Conservation (phyloP, 805 yeast species). For the Gaillardinia entomophila region DNA sequence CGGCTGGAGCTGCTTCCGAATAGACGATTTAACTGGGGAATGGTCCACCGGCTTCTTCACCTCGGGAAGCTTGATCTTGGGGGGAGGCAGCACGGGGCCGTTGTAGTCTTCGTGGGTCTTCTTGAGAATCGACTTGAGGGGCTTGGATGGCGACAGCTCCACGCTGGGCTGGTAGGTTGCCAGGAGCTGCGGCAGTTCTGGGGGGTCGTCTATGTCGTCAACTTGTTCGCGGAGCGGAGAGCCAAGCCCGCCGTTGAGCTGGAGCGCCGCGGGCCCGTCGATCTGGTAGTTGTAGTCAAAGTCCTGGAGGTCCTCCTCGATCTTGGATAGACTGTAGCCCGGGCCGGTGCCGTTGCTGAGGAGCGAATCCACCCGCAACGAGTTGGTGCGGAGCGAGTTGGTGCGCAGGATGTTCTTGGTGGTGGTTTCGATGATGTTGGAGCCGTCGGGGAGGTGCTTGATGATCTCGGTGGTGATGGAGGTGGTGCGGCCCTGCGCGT, state of each 20-base stretch:
- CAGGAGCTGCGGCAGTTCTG: neutral
- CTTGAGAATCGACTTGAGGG: slow-evolving; percentile 33
- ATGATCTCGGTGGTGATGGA: slow-evolving; percentile 52
- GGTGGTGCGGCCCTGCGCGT: slow-evolving; percentile 45
- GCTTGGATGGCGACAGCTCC: slow-evolving; percentile 14
- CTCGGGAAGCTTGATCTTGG: slow-evolving; percentile 5
- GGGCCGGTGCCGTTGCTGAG: slow-evolving; percentile 5
- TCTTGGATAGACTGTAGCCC: slow-evolving; percentile 25
- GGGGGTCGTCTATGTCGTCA: neutral
- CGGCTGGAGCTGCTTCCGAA: slow-evolving; percentile 1
- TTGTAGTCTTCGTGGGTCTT: slow-evolving; percentile 4
- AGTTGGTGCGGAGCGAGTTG: slow-evolving; percentile 22
- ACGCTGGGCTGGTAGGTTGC: neutral
- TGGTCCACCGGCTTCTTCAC: neutral
- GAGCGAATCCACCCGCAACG: slow-evolving; percentile 13
- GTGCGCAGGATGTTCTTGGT: slow-evolving; percentile 34
- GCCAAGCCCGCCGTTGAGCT: neutral
- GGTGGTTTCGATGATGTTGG: slow-evolving; percentile 37
- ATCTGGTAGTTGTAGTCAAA: slow-evolving; percentile 37
- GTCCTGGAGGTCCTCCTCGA: slow-evolving; percentile 38
- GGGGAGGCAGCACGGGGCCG: slow-evolving; percentile 5
- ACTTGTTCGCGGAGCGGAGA: slow-evolving; percentile 1
- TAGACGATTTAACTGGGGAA: neutral
- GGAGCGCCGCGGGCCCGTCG: slow-evolving; percentile 17
- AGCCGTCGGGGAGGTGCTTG: slow-evolving; percentile 34